Evolutionary conservation across 257 asterid genomes (phyloP), one percentile per base, ranked within the genome.

Genomic region (Fraxinus quadrangulata): DNA sequence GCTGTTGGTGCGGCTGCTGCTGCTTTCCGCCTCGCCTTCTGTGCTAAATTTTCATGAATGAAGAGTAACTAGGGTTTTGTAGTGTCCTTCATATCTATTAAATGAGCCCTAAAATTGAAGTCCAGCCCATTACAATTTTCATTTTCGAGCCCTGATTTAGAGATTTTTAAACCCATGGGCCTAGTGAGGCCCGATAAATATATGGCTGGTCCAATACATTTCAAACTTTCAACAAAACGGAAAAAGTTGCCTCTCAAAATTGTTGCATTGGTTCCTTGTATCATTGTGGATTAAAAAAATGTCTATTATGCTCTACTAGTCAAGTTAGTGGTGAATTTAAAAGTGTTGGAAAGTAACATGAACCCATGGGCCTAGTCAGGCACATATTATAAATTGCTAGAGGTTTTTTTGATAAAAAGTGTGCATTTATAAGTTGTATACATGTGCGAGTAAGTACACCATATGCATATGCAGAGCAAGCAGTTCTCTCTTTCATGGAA

Each of bases 61-160:
- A 9, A 65, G 26, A 26, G 28, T 12, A 0, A 36, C 11, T 86
- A 86, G 88, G 92, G 92, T 83, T 86, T 73, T 71, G 70, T 37
- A 73, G 78, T n/a, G 54, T 26, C 40, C 7, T 63, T 24, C 24
- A 9, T 61, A 61, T 9, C 68, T 2, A 6, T n/a, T 56, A 11
- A 12, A 23, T 0, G 69, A 63, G 33, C 69, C 69, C 69, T 63
- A 63, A 24, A 54, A 9, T 10, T 24, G 10, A 63, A 63, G 34
- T 26, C 7, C 34, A 31, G 69, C 69, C 69, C 68, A 59, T 30
- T 61, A 42, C 0, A 42, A 11, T 0, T 42, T 42, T 42, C 16
- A 42, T 12, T 42, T 42, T 42, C 4, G 12, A 11, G 49, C 49
- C 39, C 40, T 37, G 40, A 37, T 37, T 6, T 37, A 37, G 40